Conservation (phyloP, 371 early-diverging fungal genomes). For the Haplosporangium sp. region DNA sequence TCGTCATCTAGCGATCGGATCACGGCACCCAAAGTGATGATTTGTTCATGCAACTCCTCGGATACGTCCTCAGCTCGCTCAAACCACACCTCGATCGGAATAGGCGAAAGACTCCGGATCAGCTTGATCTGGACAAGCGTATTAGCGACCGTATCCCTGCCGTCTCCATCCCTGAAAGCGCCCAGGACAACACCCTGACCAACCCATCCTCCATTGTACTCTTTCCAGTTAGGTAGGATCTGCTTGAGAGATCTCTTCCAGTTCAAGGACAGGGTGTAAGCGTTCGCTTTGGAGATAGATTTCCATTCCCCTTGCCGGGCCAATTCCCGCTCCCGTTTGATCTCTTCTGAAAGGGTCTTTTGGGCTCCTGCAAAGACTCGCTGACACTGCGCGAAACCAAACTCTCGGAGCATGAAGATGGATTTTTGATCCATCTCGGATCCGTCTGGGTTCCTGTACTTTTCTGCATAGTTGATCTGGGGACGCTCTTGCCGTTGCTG, state of each 20-base stretch:
- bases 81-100: conserved; percentile 55
- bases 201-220: conserved; percentile 35
- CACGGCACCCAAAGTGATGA: conserved; percentile 29
- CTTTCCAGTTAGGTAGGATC: conserved; percentile 48
- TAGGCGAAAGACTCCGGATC: conserved; percentile 41
- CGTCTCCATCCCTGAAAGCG: conserved; percentile 30
- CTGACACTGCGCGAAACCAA: conserved; percentile 23
- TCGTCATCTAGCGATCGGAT: conserved; percentile 35
- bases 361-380: conserved; percentile 9
- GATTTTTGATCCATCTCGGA: conserved; percentile 39
- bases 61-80: conserved; percentile 33
- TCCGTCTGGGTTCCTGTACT: conserved; percentile 42
- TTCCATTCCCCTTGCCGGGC: conserved; percentile 16
- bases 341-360: conserved; percentile 5
- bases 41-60: conserved; percentile 28
- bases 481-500: not conserved
- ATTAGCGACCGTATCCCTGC: conserved; percentile 22
- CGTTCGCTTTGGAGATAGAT: conserved; percentile 6
- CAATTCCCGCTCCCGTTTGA: conserved; percentile 25
- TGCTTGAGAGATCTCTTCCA: conserved; percentile 42
- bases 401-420: conserved; percentile 45
- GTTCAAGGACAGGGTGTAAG: conserved; percentile 24
- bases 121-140: conserved; percentile 40
- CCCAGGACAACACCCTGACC: conserved; percentile 48
- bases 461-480: not conserved